Evolutionary conservation across 2,329 filamentous ascomycete genomes (phyloP), one percentile per base, ranked within the genome.

Genomic region (Aureobasidium musti): DNA sequence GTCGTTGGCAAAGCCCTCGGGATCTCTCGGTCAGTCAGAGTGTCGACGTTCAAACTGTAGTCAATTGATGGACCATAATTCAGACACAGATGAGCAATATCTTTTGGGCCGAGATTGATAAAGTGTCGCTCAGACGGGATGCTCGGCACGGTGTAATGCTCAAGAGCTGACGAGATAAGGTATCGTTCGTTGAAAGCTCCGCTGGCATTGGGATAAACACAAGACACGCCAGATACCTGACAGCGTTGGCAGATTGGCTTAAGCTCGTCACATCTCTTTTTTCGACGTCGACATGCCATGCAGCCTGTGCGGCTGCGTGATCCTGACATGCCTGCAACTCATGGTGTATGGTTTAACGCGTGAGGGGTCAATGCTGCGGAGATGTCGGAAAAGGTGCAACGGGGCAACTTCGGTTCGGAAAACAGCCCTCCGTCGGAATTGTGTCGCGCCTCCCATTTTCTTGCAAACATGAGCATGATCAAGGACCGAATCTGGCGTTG

Each of bases 291-390:
- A n/a, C 59, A 63, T 19, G 2, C 33, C 21, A 50, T 26, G 13
- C 59, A 63, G 19, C 59, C 59, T 26, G 59, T 50, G 59, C 59
- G 59, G 30, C 6, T 63, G 41, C 59, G 59, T 14, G 59, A 30
- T 30, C 59, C 59, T 50, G 56, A 59, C 56, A 59, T 59, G n/a
- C 17, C 21, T 43, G 37, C 23, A 43, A 57, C 1, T 57, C 37
- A 43, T 43, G 37, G n/a, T 57, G 35, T 21, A 41, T 56, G 53
- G 17, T 43, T 2, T 57, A n/a, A 13, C 17, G 41, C 28, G 23
- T 19, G 35, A 43, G 53, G 21, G 37, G 37, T 26, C 8, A 3
- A 57, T 39, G 33, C 19, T 14, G n/a, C 52, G 5, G 14, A 3
- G 14, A 54, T 11, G 52, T 26, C 30, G n/a, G 33, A 13, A 37